Percentiles rank a stretch among this genome's conserved stretches.
phyloP scores from a whole-genome alignment of 331 rosid genomes.

The Dryas integrifolia region DNA sequence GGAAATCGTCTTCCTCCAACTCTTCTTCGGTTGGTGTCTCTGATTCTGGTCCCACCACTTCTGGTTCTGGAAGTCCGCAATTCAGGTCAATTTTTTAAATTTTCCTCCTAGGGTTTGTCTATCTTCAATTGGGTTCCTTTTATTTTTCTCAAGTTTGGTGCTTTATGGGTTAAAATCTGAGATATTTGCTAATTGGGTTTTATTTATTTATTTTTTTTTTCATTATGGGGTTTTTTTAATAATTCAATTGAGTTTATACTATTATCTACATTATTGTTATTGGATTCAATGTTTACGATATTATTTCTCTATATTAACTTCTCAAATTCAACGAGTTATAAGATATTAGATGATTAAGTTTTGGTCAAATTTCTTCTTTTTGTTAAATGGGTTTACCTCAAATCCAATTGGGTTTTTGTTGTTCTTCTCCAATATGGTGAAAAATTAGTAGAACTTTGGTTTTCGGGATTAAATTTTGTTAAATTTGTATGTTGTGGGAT shows the following conservation, averaged over 20 bases:
- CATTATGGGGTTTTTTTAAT: background rate
- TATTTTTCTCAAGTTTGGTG: background rate
- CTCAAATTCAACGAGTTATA: background rate
- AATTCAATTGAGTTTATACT: background rate
- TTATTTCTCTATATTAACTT: too few relatives aligned
- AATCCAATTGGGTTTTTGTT: background rate
- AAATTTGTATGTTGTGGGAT: background rate
- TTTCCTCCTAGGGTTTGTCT: slow-evolving; percentile 14
- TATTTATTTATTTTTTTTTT: background rate
- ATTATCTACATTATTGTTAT: background rate
- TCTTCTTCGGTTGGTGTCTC: background rate
- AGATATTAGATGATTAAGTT: background rate
- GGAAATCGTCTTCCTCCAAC: slow-evolving; percentile 14
- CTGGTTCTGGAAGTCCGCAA: slow-evolving; percentile 28
- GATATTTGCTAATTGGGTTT: background rate
- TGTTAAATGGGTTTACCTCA: background rate
- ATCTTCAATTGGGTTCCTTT: background rate
- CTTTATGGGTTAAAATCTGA: background rate
- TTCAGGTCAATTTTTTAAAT: slow-evolving; percentile 25
- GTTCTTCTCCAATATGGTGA: background rate
- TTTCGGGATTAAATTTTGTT: background rate
- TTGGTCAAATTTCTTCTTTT: background rate
- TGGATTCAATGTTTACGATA: background rate
- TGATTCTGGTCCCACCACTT: slow-evolving; percentile 17
- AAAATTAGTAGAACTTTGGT: background rate